Conservation (phyloP, 1,284 basidiomycete genomes). For the Leccinum subspadiceum region DNA sequence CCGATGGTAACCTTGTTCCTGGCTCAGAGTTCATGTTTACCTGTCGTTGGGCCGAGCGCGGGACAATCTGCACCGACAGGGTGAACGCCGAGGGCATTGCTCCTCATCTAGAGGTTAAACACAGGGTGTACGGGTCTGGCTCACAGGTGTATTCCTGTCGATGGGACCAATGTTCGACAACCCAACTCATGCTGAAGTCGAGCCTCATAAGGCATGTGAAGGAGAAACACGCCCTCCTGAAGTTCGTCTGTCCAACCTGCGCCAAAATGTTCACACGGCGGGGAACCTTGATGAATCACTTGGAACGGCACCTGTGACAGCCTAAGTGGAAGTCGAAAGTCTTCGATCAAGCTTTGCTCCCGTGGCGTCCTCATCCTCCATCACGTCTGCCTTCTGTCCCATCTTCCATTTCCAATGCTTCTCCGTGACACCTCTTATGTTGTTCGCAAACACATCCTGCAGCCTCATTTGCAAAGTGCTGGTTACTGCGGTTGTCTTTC, state of each 20-base stretch:
- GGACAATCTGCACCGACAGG: neutral
- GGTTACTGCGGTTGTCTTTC: neutral
- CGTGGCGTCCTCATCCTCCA: neutral
- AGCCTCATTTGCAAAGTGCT: neutral
- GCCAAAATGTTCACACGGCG: constrained; percentile 6
- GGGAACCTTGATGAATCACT: constrained; percentile 1
- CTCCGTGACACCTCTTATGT: neutral
- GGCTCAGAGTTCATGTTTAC: neutral
- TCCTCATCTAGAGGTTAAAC: constrained; percentile 1
- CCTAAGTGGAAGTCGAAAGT: neutral
- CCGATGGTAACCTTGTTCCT: neutral
- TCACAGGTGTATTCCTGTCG: neutral
- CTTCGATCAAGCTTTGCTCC: neutral
- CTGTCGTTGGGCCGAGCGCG: constrained; percentile 2
- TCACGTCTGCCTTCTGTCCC: neutral
- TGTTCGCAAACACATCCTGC: neutral
- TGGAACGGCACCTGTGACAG: neutral
- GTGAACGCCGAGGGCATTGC: constrained; percentile 1
- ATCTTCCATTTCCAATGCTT: neutral
- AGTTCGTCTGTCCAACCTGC: constrained; percentile 9
- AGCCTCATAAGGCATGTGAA: constrained; percentile 9
- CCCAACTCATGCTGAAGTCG: neutral
- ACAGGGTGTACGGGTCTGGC: neutral
- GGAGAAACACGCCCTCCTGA: neutral
- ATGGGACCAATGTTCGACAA: neutral